phyloP scores from a whole-genome alignment of 305 asterid genomes.

The Salvia sclarea region DNA sequence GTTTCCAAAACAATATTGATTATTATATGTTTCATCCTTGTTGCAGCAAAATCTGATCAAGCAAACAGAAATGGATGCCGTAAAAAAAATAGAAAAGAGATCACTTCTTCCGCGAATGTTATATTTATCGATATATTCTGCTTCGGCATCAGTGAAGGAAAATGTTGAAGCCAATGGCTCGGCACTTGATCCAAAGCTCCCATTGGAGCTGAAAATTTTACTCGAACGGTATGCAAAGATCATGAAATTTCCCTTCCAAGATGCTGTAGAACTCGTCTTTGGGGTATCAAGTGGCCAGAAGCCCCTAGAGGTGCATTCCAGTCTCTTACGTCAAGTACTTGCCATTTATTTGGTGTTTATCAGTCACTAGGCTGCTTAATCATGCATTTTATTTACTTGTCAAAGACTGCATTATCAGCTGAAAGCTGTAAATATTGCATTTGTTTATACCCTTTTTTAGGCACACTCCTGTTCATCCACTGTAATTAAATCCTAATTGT shows the following conservation, averaged over 20 bases:
- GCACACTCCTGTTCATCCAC: too few relatives aligned
- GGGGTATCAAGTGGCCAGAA: constrained; percentile 62
- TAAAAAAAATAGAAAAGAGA: constrained; percentile 75
- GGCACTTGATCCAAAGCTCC: constrained; percentile 53
- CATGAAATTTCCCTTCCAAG: constrained; percentile 71
- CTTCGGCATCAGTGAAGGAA: constrained; percentile 77
- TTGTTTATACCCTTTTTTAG: too few relatives aligned
- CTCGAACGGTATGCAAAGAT: constrained; percentile 83
- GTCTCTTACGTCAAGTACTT: too few relatives aligned
- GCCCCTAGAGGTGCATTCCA: constrained; percentile 62
- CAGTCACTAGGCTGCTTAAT: constrained; percentile 20
- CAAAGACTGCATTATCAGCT: not conserved
- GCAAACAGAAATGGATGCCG: constrained; percentile 51
- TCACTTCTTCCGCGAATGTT: constrained; percentile 92
- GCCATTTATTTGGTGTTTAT: constrained; percentile 8
- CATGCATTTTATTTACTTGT: not conserved
- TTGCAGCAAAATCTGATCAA: constrained; percentile 62
- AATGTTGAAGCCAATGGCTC: constrained; percentile 71
- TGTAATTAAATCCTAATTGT: too few relatives aligned
- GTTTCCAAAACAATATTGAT: constrained; percentile 4
- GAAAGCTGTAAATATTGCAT: not conserved
- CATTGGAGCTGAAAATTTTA: constrained; percentile 70
- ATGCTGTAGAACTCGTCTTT: constrained; percentile 75
- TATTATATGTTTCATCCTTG: constrained; percentile 11
- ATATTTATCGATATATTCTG: constrained; percentile 76